Conservation (phyloP, 1,284 basidiomycete genomes). For the Microstroma glucosiphilum region DNA sequence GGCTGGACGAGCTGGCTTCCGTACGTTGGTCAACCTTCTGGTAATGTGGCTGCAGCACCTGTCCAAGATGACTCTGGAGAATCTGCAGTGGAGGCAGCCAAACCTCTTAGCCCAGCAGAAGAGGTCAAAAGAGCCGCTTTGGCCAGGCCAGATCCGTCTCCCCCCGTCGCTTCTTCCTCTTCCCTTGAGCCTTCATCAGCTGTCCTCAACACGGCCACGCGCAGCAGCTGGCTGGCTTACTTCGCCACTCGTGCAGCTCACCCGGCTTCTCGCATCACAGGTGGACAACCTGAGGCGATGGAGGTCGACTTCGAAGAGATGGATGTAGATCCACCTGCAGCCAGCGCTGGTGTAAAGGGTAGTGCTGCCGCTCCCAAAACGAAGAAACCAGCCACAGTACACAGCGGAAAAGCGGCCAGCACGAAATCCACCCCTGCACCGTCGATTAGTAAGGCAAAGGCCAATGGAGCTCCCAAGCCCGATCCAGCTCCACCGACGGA, state of each 20-base stretch:
- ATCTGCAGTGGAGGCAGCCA: background rate
- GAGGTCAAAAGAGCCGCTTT: constrained; percentile 44
- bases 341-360: background rate
- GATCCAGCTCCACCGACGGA: constrained; percentile 11
- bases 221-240: constrained; percentile 36
- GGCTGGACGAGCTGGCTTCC: constrained; percentile 10
- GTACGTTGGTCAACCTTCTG: background rate
- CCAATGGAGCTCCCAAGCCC: constrained; percentile 1
- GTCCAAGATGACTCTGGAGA: background rate
- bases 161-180: constrained; percentile 5
- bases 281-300: constrained; percentile 37
- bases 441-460: background rate
- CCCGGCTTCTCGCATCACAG: constrained; percentile 6
- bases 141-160: constrained; percentile 18
- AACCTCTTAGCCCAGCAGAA: constrained; percentile 31
- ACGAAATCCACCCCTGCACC: background rate
- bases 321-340: background rate
- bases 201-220: constrained; percentile 33
- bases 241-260: constrained; percentile 32
- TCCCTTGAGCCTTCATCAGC: constrained; percentile 26
- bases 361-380: background rate
- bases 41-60: background rate
- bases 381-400: background rate
- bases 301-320: constrained; percentile 19
- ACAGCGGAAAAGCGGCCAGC: no score